Evolutionary conservation across 805 yeast species (phyloP), one percentile per base, ranked within the genome.

Genomic region (Zygosaccharomyces pseudorouxii): DNA sequence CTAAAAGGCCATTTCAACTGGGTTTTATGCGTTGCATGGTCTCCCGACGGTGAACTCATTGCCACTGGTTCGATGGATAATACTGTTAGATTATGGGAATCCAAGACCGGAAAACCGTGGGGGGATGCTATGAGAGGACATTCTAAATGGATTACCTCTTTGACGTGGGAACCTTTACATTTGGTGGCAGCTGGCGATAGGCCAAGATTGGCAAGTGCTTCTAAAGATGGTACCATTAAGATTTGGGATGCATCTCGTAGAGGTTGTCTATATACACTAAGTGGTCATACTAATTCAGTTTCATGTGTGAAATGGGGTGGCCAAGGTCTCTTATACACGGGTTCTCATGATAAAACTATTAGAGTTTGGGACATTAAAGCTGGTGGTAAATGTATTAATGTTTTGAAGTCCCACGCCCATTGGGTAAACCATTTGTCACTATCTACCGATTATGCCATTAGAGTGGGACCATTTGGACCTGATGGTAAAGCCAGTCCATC

Each of bases 261-360:
- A 56, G 76, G 74, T 1, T 81, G 89, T 57, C 59, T 78, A 45
- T 73, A 77, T 64, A 84, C 95, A 1, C 71, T 93, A 75, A 79
- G 86, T 47, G 97, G 98, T 0, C 99, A 93, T 63, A 77, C 89
- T 28, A 80, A 86, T 43, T 79, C 95, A 0, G 97, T 93, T 2
- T 84, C 96, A 1, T 89, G 97, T 70, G 95, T 90, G n/a, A 89
- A 84, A 66, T 93, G 99, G 99, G 87, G 97, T 49, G 99, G 99
- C 2, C 72, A 80, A 40, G 88, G 89, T 46, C 74, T 84, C 16
- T 75, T 93, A 30, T 93, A 90, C 67, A 81, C 95, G 28, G 90
- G 87, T 1, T 89, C 97, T 7, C 98, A 93, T 62, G 99, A 93
- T 68, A 92, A 90, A 63, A 86, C 97, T 4, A 84, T 93, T 55